These are phyloP conservation scores for Geosmithia putterillii DNA, from an alignment of 2,329 filamentous ascomycete species.

Conservation along the genomic window DNA sequence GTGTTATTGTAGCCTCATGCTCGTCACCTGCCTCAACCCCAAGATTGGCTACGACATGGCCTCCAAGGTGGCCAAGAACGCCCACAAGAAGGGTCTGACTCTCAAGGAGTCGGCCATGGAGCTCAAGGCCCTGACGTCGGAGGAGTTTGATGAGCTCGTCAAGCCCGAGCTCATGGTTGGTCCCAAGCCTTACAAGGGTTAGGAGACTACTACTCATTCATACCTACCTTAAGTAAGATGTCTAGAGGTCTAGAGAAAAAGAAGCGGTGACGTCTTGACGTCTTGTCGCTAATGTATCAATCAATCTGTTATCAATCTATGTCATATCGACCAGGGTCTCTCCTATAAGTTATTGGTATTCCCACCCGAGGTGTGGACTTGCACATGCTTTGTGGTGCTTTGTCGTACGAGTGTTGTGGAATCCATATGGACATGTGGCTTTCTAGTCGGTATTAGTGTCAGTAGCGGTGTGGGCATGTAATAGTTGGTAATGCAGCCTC, in stretches of 20 bases:
- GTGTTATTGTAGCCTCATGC: slow-evolving; percentile 64
- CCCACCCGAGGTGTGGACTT: too few relatives aligned
- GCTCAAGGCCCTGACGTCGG: slow-evolving; percentile 74
- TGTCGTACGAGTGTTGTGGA: too few relatives aligned
- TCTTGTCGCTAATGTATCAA: too few relatives aligned
- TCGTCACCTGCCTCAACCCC: slow-evolving; percentile 94
- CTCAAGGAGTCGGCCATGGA: slow-evolving; percentile 92
- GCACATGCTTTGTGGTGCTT: too few relatives aligned
- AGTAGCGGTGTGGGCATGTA: too few relatives aligned
- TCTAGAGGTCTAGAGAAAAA: not conserved
- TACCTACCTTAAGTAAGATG: too few relatives aligned
- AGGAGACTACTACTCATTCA: not conserved
- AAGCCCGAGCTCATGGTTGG: slow-evolving; percentile 91
- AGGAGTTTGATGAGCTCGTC: slow-evolving; percentile 84
- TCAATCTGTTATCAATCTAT: too few relatives aligned
- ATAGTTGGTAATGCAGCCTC: too few relatives aligned
- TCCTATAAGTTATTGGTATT: too few relatives aligned
- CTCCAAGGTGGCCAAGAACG: slow-evolving; percentile 94
- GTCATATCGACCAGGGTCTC: too few relatives aligned
- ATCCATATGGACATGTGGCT: too few relatives aligned
- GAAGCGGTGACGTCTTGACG: not conserved
- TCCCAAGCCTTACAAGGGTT: slow-evolving; percentile 51
- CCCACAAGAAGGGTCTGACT: slow-evolving; percentile 94
- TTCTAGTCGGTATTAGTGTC: too few relatives aligned
- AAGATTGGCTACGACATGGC: slow-evolving; percentile 98